Conservation (phyloP, 352 stramenopile species). For the Globisporangium okanoganense region DNA sequence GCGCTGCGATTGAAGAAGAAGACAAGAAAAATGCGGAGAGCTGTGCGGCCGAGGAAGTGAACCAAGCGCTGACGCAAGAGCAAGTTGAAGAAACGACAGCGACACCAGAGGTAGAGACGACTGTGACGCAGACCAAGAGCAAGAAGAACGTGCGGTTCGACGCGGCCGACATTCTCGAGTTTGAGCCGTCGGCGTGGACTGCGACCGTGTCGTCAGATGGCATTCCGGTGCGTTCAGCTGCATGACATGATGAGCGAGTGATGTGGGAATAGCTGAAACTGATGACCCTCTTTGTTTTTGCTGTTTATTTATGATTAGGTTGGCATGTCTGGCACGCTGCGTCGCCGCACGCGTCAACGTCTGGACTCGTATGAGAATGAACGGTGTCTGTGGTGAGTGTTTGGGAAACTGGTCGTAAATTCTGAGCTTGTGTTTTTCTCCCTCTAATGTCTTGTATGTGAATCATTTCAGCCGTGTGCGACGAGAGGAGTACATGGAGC, state of each 20-base stretch:
- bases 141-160: conserved; percentile 58
- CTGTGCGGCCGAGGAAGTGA: not conserved
- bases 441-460: conserved; percentile 1
- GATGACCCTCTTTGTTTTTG: not conserved
- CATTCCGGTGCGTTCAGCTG: conserved; percentile 46
- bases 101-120: not conserved
- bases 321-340: conserved; percentile 64
- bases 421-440: not conserved
- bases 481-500: conserved; percentile 79
- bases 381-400: conserved; percentile 43
- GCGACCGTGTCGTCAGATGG: conserved; percentile 72
- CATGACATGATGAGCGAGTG: not conserved
- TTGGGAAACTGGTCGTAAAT: not conserved
- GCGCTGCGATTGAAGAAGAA: not conserved
- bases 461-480: conserved; percentile 37
- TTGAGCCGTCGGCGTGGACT: conserved; percentile 81
- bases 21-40: conserved; percentile 4
- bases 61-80: conserved; percentile 1
- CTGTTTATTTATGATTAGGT: conserved; percentile 25
- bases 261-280: not conserved
- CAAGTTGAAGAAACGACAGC: not conserved
- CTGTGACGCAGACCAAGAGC: conserved; percentile 12
- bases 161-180: conserved; percentile 67
- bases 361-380: conserved; percentile 70
- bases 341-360: conserved; percentile 51